Conservation (phyloP, 2,329 filamentous ascomycete species). For the Hymenoscyphus repandus region DNA sequence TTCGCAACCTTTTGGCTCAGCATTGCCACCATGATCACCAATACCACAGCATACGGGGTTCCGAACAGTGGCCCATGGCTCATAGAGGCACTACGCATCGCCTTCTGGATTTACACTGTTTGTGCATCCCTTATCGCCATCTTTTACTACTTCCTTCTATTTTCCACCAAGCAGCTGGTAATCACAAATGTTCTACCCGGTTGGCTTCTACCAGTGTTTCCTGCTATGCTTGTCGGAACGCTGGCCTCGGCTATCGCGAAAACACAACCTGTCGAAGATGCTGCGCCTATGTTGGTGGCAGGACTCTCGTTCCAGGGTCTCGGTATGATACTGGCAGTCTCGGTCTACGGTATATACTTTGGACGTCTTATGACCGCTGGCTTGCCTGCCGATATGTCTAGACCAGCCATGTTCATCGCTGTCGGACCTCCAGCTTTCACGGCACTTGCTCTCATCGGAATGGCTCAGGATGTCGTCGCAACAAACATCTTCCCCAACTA, state of each 20-base stretch:
- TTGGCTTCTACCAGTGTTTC: constrained; percentile 70
- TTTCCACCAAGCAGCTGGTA: constrained; percentile 45
- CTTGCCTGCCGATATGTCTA: constrained; percentile 56
- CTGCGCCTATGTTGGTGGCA: constrained; percentile 58
- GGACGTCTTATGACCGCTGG: constrained; percentile 56
- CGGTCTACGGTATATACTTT: constrained; percentile 71
- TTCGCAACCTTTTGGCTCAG: constrained; percentile 67
- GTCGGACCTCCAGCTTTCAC: constrained; percentile 69
- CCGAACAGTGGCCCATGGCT: constrained; percentile 49
- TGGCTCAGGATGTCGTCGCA: constrained; percentile 34
- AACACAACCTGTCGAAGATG: constrained; percentile 50
- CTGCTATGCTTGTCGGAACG: constrained; percentile 67
- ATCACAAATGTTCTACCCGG: constrained; percentile 67
- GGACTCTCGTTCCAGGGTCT: constrained; percentile 66
- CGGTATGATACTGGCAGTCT: constrained; percentile 59
- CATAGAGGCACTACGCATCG: constrained; percentile 51
- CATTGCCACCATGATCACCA: constrained; percentile 61
- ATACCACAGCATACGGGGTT: constrained; percentile 60
- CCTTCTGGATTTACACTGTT: constrained; percentile 66
- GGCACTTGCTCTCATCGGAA: constrained; percentile 63
- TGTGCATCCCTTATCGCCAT: constrained; percentile 56
- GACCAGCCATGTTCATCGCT: constrained; percentile 68
- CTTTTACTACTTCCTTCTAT: constrained; percentile 62
- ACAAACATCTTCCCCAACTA: constrained; percentile 22
- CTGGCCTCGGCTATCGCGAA: constrained; percentile 61